Base-by-base conservation (phyloP, 495 filamentous ascomycete genomes). In the Lasiosphaeria miniovina region DNA sequence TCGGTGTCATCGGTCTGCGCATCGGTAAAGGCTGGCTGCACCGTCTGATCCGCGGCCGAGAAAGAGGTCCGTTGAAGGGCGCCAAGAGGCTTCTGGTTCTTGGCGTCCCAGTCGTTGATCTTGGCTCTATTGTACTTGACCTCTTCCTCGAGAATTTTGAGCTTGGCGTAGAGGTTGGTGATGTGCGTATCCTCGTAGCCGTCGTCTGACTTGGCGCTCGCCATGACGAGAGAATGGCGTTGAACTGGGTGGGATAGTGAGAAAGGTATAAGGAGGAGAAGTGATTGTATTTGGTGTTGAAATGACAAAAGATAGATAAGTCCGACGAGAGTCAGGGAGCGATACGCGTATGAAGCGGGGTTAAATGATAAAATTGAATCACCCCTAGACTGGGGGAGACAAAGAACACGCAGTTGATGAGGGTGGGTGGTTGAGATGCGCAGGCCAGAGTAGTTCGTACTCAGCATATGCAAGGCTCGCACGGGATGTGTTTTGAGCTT, bases 141-240 rank as follows among this genome's bases (percentile, higher is more conserved):
- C 38, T 62, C 60, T 38, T 58, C 54, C 31, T 52, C 38, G 14
- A 62, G 55, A 32, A 49, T 24, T 14, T 54, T 17, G 15, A 62
- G 36, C 38, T 43, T 31, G 14, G 45, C 36, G 24, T 14, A 14
- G 40, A 58, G 54, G 6, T 33, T 49, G 41, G 38, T 49, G n/a
- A 0, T 32, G 49, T 45, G 15, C 15, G 0, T 17, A 9, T 57
- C 50, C 45, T 5, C 40, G 9, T 6, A 15, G 50, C 3, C 58
- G 14, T 12, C 54, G 24, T 52, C 58, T 15, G 17, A 35, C 4
- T 24, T 54, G 36, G 48, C 5, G 45, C 36, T 33, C n/a, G 15
- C 12, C 10, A 36, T 36, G 38, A 17, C 31, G 32, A 48, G 51
- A 90, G 80, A 38, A 90, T 81, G 31, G 82, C 84, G 34, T 93